Conservation (phyloP, 106 monocot species). For the Dendrobium chrysotoxum region DNA sequence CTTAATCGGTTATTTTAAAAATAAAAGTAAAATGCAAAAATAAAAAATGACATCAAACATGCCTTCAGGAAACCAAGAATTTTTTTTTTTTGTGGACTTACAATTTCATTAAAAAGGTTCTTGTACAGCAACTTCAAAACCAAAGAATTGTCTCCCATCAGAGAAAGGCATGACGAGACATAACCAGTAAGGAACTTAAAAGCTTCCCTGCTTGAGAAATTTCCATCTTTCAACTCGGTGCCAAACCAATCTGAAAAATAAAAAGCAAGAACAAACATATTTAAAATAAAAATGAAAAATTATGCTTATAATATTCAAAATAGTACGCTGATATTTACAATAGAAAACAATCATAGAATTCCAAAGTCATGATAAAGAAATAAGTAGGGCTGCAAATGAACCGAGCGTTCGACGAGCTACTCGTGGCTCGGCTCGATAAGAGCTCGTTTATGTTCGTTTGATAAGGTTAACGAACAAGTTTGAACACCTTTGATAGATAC, state of each 20-base stretch:
- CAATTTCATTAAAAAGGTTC: constrained; percentile 42
- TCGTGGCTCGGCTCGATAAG: no score
- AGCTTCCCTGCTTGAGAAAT: constrained; percentile 22
- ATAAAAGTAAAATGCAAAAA: no score
- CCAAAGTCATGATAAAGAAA: no score
- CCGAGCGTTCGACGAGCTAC: no score
- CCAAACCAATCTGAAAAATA: constrained; percentile 20
- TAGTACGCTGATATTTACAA: not conserved
- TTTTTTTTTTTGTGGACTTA: constrained; percentile 2
- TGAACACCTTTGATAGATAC: no score
- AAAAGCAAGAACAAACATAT: not conserved
- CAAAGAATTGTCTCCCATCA: constrained; percentile 63
- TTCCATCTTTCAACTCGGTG: constrained; percentile 14
- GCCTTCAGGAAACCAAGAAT: not conserved
- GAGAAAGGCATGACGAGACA: constrained; percentile 45
- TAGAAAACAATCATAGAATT: no score
- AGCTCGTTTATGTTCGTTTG: no score
- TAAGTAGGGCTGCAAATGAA: no score
- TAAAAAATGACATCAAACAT: no score
- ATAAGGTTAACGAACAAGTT: no score
- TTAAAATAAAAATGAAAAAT: not conserved
- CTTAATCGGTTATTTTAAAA: no score
- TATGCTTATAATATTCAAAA: not conserved
- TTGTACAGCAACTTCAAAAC: constrained; percentile 43
- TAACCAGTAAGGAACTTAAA: constrained; percentile 28